Base-by-base conservation (phyloP, 2,329 filamentous ascomycete genomes). In the Diaporthe amygdali region DNA sequence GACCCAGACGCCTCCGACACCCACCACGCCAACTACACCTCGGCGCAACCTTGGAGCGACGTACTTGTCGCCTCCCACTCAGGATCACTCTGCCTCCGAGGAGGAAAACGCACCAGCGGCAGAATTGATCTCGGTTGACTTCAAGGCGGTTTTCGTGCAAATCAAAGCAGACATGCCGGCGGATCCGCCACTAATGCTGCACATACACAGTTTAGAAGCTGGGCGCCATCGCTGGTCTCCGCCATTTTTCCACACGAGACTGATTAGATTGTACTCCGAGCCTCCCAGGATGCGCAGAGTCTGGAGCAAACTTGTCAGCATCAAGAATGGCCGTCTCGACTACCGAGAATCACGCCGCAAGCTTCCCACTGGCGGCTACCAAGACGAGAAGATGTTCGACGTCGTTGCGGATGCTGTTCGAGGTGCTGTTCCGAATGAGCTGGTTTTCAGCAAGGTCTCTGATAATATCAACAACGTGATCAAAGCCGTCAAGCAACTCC, bases 181-280 rank as follows among this genome's bases (percentile, higher is more conserved):
- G 22, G 95, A 98, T 76, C 97, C 96, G n/a, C 89, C 91, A 0
- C 85, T 98, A 81, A 95, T 99, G 94, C 77, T 98, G 2, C 96
- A 98, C 74, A 85, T 98, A 12, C 96, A 96, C 79, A 90, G 91
- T 12, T 79, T 98, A 47, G 94, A 97, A 76, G 89, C 91, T 56
- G 95, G 95, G 6, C 91, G 92, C 14, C 95, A 98, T 80, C 88
- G 96, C 76, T 98, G 95, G 93, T 92, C 94, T 2, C 88, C 92
- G 6, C 96, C 96, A 0, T 97, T 95, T 78, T 78, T 96, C 17
- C 88, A 91, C 68, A 91, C 94, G 41, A 93, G 92, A 73, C 87
- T 98, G 46, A 85, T 95, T 52, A 90, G 96, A n/a, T 79, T 99
- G 7, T 97, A 96, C 80, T 94, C 94, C 0, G 93, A 96, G 78